These are phyloP conservation scores for Polytrichum formosum DNA, from an alignment of 225 moss, liverwort and hornwort genomes.

Conservation along the genomic window DNA sequence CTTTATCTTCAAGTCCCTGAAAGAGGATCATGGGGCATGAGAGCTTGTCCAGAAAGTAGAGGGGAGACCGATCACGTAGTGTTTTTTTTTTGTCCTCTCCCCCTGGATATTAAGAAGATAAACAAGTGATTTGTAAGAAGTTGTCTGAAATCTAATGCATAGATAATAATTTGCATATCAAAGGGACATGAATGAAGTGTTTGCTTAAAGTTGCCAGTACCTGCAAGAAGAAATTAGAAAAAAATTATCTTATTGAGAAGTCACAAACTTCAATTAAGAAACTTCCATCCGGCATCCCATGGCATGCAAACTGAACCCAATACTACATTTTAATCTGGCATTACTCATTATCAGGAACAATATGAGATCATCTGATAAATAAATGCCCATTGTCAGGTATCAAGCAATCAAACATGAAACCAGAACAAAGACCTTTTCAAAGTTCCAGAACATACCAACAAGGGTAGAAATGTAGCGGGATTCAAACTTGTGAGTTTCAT, in stretches of 20 bases:
- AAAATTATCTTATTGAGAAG: not conserved
- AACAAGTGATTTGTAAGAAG: not conserved
- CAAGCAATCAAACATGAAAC: no score
- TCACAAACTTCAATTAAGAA: not conserved
- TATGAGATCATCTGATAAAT: no score
- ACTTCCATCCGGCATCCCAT: not conserved
- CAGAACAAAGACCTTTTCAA: no score
- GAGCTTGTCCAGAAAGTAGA: constrained; percentile 80
- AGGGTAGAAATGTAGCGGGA: constrained; percentile 65
- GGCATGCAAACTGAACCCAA: not conserved
- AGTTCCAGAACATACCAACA: constrained; percentile 34
- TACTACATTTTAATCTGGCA: not conserved
- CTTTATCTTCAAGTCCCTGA: constrained; percentile 96
- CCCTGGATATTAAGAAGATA: constrained; percentile 25
- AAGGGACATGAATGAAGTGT: no score
- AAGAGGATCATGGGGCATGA: constrained; percentile 94
- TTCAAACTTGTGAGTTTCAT: constrained; percentile 90
- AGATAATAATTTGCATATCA: no score
- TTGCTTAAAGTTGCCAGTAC: no score
- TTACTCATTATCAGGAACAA: no score
- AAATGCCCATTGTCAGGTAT: no score
- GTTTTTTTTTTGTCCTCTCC: constrained; percentile 39
- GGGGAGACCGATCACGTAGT: constrained; percentile 74
- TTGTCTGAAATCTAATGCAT: no score
- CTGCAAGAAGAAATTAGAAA: no score